Conservation (phyloP, 176 grass and related monocot genomes). For the Microstegium vimineum region DNA sequence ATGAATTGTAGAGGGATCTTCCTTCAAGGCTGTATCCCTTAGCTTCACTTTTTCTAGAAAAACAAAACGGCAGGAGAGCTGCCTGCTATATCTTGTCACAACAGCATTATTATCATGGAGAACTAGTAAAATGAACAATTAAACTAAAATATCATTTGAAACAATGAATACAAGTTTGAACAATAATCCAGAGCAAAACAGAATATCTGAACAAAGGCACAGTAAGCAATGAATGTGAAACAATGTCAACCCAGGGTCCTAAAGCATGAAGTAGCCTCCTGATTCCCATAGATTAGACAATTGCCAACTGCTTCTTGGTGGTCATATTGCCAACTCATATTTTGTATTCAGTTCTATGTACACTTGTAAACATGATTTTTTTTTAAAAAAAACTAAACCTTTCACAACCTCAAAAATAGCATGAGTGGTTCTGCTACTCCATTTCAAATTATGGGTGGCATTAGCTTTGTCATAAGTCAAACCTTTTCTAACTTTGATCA, state of each 20-base stretch:
- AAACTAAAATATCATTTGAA: background rate
- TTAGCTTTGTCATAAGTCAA: background rate
- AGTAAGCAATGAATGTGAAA: slow-evolving; percentile 10
- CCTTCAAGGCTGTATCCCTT: background rate
- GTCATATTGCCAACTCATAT: background rate
- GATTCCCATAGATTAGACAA: background rate
- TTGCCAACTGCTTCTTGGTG: background rate
- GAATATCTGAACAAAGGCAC: background rate
- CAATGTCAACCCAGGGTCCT: background rate
- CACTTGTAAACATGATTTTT: background rate
- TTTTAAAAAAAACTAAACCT: background rate
- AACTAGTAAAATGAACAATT: slow-evolving; percentile 7
- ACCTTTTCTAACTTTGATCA: background rate
- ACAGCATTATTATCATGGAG: background rate
- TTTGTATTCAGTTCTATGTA: background rate
- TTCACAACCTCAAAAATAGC: background rate
- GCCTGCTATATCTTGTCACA: background rate
- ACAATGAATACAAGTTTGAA: background rate
- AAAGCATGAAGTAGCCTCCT: background rate
- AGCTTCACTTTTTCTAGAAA: background rate
- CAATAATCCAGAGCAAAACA: background rate
- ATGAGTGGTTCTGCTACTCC: background rate
- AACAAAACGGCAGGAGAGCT: background rate
- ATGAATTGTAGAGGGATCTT: background rate
- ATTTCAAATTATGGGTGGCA: background rate